These are phyloP conservation scores for Termitomyces sp. DNA, from an alignment of 768 basidiomycete species.

Conservation along the genomic window DNA sequence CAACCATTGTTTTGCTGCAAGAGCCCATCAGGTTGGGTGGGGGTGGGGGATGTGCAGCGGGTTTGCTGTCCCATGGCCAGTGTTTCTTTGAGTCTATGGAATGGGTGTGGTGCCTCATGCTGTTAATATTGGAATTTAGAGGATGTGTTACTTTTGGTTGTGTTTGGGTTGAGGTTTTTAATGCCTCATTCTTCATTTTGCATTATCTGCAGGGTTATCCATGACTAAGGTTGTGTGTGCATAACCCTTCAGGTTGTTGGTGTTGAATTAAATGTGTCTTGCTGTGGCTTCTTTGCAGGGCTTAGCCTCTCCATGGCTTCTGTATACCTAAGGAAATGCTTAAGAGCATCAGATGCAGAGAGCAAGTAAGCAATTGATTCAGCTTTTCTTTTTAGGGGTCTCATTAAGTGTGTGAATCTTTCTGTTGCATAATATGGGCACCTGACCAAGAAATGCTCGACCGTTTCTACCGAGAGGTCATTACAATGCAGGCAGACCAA, in stretches of 20 bases:
- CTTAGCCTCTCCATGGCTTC: not conserved
- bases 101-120: not conserved
- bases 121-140: not conserved
- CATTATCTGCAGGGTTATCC: too few species aligned
- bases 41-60: not conserved
- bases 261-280: too few species aligned
- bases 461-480: not conserved
- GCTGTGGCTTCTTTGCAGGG: too few species aligned
- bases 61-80: not conserved
- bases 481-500: not conserved
- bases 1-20: too few species aligned
- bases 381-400: not conserved
- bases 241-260: too few species aligned
- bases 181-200: too few species aligned
- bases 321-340: not conserved
- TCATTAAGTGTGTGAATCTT: not conserved
- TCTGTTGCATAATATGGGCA: not conserved
- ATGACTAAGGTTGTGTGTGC: too few species aligned
- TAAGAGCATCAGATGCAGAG: not conserved
- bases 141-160: not conserved
- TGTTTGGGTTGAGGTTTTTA: too few species aligned
- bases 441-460: not conserved
- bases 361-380: not conserved
- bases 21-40: too few species aligned
- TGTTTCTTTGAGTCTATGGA: not conserved